A percentile compares a stretch with the other conserved stretches of the same genome.
phyloP scores from a whole-genome alignment of 176 grass and related monocot species.

The Urochloa ruziziensis region DNA sequence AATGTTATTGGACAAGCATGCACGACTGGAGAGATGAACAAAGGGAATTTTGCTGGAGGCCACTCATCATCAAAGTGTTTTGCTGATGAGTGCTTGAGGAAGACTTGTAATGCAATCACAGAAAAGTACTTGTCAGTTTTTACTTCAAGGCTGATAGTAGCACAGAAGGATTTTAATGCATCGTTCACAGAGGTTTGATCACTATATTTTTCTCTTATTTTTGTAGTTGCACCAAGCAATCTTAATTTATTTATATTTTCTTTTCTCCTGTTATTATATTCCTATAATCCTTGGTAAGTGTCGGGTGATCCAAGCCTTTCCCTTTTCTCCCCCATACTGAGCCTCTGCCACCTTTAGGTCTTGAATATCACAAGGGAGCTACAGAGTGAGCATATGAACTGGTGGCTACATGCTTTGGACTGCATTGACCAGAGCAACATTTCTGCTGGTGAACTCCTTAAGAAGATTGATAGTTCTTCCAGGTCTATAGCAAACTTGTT shows the following conservation, averaged over 20 bases:
- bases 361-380: slow-evolving; percentile 57
- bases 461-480: slow-evolving; percentile 77
- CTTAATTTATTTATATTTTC: slow-evolving; percentile 11
- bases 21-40: slow-evolving; percentile 12
- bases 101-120: slow-evolving; percentile 68
- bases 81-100: slow-evolving; percentile 80
- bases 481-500: slow-evolving; percentile 54
- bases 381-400: slow-evolving; percentile 51
- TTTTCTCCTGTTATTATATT: slow-evolving; percentile 7
- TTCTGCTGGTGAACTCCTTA: slow-evolving; percentile 59
- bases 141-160: slow-evolving; percentile 58
- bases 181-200: slow-evolving; percentile 59
- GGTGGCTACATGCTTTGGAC: slow-evolving; percentile 86
- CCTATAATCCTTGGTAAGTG: neutral
- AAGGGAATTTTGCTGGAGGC: slow-evolving; percentile 32
- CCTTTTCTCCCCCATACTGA: slow-evolving; percentile 7
- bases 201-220: slow-evolving; percentile 3
- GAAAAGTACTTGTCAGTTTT: slow-evolving; percentile 80
- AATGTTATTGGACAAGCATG: slow-evolving; percentile 12
- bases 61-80: slow-evolving; percentile 68
- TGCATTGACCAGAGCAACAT: slow-evolving; percentile 68
- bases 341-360: slow-evolving; percentile 47
- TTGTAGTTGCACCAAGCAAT: slow-evolving; percentile 2
- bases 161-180: slow-evolving; percentile 74
- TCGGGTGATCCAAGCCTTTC: neutral